These are phyloP conservation scores for Aegilops bicornis DNA, from an alignment of 176 grass and related monocot genomes.

Conservation along the genomic window DNA sequence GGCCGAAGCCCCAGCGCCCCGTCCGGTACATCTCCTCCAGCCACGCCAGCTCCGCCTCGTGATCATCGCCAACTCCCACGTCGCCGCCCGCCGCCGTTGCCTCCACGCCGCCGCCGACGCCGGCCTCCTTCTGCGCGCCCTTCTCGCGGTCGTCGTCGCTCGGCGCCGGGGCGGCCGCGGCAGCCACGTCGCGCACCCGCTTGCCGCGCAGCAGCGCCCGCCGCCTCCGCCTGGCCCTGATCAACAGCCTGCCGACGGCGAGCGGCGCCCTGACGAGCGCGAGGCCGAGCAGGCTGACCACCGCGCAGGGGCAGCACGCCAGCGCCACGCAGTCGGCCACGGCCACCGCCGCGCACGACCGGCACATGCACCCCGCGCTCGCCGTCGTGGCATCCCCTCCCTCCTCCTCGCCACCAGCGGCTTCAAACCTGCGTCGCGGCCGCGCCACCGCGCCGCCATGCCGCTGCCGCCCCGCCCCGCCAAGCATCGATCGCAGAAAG, in stretches of 20 bases:
- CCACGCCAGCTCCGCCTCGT: constrained; percentile 38
- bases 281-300: constrained; percentile 48
- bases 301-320: constrained; percentile 72
- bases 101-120: not conserved
- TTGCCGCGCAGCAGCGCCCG: constrained; percentile 15
- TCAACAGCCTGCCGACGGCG: constrained; percentile 36
- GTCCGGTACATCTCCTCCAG: constrained; percentile 62
- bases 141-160: not conserved
- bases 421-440: not conserved
- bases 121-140: not conserved
- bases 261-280: constrained; percentile 63
- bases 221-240: constrained; percentile 19
- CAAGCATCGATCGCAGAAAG: not conserved
- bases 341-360: constrained; percentile 58
- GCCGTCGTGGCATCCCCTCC: not conserved
- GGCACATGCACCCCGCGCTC: constrained; percentile 38
- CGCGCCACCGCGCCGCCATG: not conserved
- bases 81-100: not conserved
- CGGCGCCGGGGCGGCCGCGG: not conserved
- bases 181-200: constrained; percentile 41
- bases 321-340: constrained; percentile 75
- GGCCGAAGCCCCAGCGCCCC: constrained; percentile 87
- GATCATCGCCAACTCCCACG: not conserved
- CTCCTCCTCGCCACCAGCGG: not conserved
- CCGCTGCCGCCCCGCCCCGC: not conserved